phyloP scores from a whole-genome alignment of 148 eudicot genomes.

The Fagopyrum esculentum region DNA sequence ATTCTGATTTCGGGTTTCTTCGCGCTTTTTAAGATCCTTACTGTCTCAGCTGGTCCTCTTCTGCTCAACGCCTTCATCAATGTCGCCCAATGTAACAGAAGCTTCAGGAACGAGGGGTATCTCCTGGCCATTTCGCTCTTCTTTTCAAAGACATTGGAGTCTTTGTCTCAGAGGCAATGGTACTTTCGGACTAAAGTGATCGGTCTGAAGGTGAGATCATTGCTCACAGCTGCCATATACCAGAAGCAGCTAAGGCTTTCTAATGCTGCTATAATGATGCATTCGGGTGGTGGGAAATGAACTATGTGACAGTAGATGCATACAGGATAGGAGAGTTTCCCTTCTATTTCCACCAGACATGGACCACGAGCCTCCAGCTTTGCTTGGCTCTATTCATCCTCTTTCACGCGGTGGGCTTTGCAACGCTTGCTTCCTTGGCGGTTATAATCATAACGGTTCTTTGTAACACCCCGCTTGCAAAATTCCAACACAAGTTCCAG shows the following conservation, averaged over 20 bases:
- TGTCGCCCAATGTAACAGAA: conserved; percentile 68
- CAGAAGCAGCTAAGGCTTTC: conserved; percentile 63
- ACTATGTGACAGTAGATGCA: conserved; percentile 78
- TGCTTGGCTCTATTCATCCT: conserved; percentile 57
- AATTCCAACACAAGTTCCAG: conserved; percentile 68
- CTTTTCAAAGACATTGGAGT: conserved; percentile 51
- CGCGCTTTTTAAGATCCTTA: conserved; percentile 62
- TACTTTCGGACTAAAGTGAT: conserved; percentile 51
- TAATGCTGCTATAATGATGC: conserved; percentile 57
- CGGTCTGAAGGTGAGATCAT: conserved; percentile 65
- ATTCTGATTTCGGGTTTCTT: conserved; percentile 71
- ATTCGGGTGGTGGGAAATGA: conserved; percentile 82
- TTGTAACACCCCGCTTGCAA: conserved; percentile 72
- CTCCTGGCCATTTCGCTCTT: conserved; percentile 54
- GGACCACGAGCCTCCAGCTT: conserved; percentile 76
- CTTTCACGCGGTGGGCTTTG: conserved; percentile 60
- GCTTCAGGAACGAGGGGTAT: conserved; percentile 57
- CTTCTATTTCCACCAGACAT: conserved; percentile 73
- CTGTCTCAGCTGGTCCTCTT: conserved; percentile 71
- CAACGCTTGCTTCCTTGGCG: conserved; percentile 59
- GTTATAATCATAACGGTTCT: conserved; percentile 63
- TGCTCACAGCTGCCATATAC: conserved; percentile 74
- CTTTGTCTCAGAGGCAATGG: conserved; percentile 82
- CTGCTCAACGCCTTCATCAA: conserved; percentile 78
- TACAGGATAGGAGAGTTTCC: conserved; percentile 89